Conservation (phyloP, 495 filamentous ascomycete species). For the Penicillium waksmanii region DNA sequence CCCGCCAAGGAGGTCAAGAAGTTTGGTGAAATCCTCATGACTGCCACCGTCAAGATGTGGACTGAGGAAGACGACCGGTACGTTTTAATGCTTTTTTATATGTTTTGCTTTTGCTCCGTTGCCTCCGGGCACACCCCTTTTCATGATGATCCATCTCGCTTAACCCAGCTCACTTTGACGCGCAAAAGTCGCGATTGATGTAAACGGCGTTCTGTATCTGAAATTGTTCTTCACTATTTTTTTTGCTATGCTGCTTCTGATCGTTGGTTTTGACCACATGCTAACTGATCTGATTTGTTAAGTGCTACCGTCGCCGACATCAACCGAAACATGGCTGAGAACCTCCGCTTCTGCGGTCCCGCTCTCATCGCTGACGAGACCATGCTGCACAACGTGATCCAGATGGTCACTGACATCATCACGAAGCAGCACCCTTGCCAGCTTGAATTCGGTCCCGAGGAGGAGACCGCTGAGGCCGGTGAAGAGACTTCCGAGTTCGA, state of each 20-base stretch:
- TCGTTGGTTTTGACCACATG: slow-evolving; percentile 24
- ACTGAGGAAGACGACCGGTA: slow-evolving; percentile 91
- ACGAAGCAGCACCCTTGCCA: slow-evolving; percentile 91
- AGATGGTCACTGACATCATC: slow-evolving; percentile 71
- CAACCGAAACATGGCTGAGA: slow-evolving; percentile 91
- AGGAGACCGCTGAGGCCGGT: slow-evolving; percentile 65
- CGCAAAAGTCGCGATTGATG: slow-evolving; percentile 78
- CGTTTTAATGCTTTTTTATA: slow-evolving; percentile 44
- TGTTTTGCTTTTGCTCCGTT: slow-evolving; percentile 19
- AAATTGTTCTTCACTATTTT: slow-evolving; percentile 25
- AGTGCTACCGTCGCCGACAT: slow-evolving; percentile 92
- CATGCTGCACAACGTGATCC: slow-evolving; percentile 66
- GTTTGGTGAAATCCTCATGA: slow-evolving; percentile 85
- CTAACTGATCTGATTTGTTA: slow-evolving; percentile 47
- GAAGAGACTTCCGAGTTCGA: slow-evolving; percentile 94
- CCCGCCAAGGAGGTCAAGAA: slow-evolving; percentile 77
- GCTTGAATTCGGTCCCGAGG: slow-evolving; percentile 80
- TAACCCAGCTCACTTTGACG: slow-evolving; percentile 99
- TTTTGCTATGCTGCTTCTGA: slow-evolving; percentile 14
- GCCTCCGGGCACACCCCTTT: slow-evolving; percentile 24
- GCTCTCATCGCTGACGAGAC: slow-evolving; percentile 74
- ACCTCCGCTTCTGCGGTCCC: slow-evolving; percentile 88
- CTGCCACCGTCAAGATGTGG: slow-evolving; percentile 83
- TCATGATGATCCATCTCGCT: slow-evolving; percentile 89
- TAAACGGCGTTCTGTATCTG: slow-evolving; percentile 73